Evolutionary conservation across 768 basidiomycete genomes (phyloP).

Genomic region (Lentinula raphanica): DNA sequence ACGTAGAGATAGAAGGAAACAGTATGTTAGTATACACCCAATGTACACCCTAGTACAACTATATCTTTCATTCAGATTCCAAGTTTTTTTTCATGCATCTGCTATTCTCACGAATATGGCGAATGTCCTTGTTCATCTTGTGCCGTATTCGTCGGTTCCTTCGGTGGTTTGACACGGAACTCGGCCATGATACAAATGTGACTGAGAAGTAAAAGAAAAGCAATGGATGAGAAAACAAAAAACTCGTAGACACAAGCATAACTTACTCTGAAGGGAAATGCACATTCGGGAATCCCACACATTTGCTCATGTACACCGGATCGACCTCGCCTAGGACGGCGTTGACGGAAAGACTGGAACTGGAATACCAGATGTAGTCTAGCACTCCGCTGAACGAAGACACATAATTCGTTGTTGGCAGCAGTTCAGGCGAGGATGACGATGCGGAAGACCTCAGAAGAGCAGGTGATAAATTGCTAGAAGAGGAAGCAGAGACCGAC

Average conservation of each 20-base stretch:
- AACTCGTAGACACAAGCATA: too few species aligned
- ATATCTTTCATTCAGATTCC: neutral
- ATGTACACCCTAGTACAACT: neutral
- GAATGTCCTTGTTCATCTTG: neutral
- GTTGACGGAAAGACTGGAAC: slow-evolving; percentile 66
- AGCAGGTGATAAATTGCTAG: neutral
- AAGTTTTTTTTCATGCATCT: neutral
- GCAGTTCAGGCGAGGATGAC: slow-evolving; percentile 25
- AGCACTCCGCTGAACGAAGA: slow-evolving; percentile 83
- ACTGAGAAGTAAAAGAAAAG: slow-evolving; percentile 30
- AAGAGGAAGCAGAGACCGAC: neutral
- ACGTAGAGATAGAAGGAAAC: neutral
- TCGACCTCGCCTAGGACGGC: slow-evolving; percentile 89
- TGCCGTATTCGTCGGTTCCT: slow-evolving; percentile 32
- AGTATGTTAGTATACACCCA: neutral
- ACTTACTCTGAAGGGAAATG: slow-evolving; percentile 96
- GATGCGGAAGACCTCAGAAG: neutral
- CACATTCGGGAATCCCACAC: slow-evolving; percentile 93
- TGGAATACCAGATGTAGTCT: slow-evolving; percentile 93
- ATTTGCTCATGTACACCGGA: slow-evolving; percentile 75
- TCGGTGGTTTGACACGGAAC: slow-evolving; percentile 75
- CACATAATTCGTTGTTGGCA: slow-evolving; percentile 84
- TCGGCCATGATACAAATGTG: slow-evolving; percentile 69
- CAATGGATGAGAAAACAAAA: too few species aligned
- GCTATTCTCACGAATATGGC: neutral